These are phyloP conservation scores for Ogataea paraovalis DNA, from an alignment of 805 yeast genomes.

Conservation along the genomic window DNA sequence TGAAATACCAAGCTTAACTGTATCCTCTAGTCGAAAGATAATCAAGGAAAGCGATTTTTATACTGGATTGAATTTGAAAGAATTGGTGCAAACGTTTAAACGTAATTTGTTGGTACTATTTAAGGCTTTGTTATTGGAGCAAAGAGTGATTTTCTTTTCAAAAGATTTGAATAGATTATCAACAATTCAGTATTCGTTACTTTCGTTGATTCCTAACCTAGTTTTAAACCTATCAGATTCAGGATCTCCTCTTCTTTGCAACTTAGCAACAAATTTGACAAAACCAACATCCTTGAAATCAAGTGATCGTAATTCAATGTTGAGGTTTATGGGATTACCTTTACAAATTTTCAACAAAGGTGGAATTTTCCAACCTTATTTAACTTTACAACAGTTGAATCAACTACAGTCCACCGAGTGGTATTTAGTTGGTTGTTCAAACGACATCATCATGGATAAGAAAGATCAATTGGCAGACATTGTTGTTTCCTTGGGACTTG, in stretches of 20 bases:
- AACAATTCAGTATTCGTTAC: conserved; percentile 74
- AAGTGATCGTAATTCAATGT: conserved; percentile 71
- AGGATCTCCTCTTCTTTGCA: conserved; percentile 68
- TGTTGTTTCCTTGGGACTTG: conserved; percentile 61
- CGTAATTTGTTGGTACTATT: conserved; percentile 59
- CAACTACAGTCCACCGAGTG: conserved; percentile 60
- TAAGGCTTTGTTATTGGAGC: conserved; percentile 76
- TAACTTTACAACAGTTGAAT: conserved; percentile 88
- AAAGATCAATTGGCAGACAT: conserved; percentile 62
- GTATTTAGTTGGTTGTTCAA: conserved; percentile 84
- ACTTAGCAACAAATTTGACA: conserved; percentile 44
- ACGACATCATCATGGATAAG: conserved; percentile 70
- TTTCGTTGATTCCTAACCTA: conserved; percentile 79
- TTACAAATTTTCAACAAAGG: conserved; percentile 80
- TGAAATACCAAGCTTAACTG: conserved; percentile 13
- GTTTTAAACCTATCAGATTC: conserved; percentile 68
- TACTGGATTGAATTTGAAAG: conserved; percentile 70
- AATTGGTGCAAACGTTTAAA: conserved; percentile 55
- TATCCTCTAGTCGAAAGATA: conserved; percentile 20
- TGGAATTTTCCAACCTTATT: conserved; percentile 86
- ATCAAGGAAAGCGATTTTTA: conserved; percentile 57
- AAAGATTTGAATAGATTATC: conserved; percentile 77
- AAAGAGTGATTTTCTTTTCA: conserved; percentile 70
- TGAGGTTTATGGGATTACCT: conserved; percentile 83
- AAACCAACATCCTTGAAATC: conserved; percentile 69